phyloP scores from a whole-genome alignment of 345 rosid species.

The Noccaea caerulescens region DNA sequence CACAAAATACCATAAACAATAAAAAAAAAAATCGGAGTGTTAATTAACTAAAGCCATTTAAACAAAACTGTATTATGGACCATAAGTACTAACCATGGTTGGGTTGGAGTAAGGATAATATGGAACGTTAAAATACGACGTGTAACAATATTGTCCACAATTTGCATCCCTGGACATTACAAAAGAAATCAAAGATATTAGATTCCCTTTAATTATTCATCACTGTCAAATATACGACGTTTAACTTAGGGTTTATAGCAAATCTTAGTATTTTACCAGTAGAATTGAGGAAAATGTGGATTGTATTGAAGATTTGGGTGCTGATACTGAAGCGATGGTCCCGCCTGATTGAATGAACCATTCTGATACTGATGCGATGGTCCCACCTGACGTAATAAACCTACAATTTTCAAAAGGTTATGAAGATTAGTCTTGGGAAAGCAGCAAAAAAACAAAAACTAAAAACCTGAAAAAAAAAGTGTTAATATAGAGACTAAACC shows the following conservation, averaged over 20 bases:
- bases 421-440: background rate
- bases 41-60: background rate
- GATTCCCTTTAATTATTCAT: background rate
- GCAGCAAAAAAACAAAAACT: background rate
- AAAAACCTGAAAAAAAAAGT: background rate
- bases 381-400: background rate
- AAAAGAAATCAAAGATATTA: background rate
- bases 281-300: background rate
- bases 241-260: background rate
- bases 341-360: background rate
- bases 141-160: background rate
- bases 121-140: background rate
- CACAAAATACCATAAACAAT: background rate
- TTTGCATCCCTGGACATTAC: background rate
- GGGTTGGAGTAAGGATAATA: background rate
- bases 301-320: background rate
- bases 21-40: background rate
- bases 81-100: slow-evolving; percentile 18
- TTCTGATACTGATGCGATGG: background rate
- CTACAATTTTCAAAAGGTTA: background rate
- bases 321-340: background rate
- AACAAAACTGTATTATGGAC: background rate
- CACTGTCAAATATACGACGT: background rate
- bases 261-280: slow-evolving; percentile 18
- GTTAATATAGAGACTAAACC: slow-evolving; percentile 1